Evolutionary conservation across 2,329 filamentous ascomycete genomes (phyloP), one percentile per base, ranked within the genome.

Genomic region (Chlorencoelia australis): DNA sequence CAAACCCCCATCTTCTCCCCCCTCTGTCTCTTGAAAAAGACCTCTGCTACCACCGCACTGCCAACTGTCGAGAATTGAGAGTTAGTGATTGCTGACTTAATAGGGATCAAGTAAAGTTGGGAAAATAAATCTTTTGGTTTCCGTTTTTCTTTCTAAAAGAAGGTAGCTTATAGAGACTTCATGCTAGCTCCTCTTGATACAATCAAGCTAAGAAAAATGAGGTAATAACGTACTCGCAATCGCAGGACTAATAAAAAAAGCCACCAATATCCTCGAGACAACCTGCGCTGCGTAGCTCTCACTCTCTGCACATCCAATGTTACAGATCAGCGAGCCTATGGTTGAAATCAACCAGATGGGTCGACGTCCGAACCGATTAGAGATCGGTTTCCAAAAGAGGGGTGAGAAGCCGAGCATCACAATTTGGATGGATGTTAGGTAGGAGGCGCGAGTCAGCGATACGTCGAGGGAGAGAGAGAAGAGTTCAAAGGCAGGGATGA

Each of bases 1-100:
- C 69, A 71, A n/a, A 71, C 56, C 19, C 69, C 70, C 63, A 73
- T 71, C 30, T 67, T 68, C 40, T 59, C 59, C 4, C 60, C 69
- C 25, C 69, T 55, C 21, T 73, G 65, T 30, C 63, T 63, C 51
- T 65, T 68, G 51, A 73, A 73, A 34, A 69, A 72, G 0, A 65
- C 70, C 44, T 74, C 69, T 10, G 67, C 67, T 4, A 74, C 69
- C 3, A 72, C 66, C 1, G 63, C 68, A 51, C 65, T 70, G 13
- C 70, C 69, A 35, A 73, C n/a, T n/a, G n/a, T n/a, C n/a, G n/a
- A n/a, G n/a, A n/a, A n/a, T n/a, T n/a, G n/a, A n/a, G n/a, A n/a
- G n/a, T n/a, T n/a, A n/a, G n/a, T n/a, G n/a, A n/a, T n/a, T n/a
- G n/a, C n/a, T n/a, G n/a, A n/a, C n/a, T n/a, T n/a, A n/a, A n/a